These are phyloP conservation scores for Fusarium devonianum DNA, from an alignment of 2,329 filamentous ascomycete species.

Conservation along the genomic window DNA sequence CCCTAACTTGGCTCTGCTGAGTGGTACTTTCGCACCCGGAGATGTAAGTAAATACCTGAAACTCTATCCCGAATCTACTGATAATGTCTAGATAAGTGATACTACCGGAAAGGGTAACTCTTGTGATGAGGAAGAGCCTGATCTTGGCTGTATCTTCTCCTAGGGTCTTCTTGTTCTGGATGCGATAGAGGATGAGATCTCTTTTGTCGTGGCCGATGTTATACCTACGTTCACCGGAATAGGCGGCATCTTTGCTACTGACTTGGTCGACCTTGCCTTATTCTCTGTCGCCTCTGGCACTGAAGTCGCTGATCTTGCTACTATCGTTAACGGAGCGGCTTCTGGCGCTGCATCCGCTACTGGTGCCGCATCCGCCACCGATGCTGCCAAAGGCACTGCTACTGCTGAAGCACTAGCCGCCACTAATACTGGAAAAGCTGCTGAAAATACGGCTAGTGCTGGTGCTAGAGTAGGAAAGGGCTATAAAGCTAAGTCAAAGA, in stretches of 20 bases:
- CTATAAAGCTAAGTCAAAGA: too few species aligned
- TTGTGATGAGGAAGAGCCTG: slow-evolving; percentile 57
- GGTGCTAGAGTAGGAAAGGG: not conserved
- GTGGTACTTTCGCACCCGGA: slow-evolving; percentile 70
- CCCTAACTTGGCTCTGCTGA: slow-evolving; percentile 65
- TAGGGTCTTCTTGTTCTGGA: slow-evolving; percentile 61
- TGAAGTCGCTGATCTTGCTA: slow-evolving; percentile 20
- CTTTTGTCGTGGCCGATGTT: slow-evolving; percentile 54
- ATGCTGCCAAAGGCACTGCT: not conserved
- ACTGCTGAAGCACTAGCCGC: not conserved
- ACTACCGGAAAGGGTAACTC: slow-evolving; percentile 45
- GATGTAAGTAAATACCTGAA: slow-evolving; percentile 49
- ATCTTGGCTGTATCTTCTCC: slow-evolving; percentile 62
- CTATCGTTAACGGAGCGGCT: slow-evolving; percentile 10
- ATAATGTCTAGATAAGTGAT: slow-evolving; percentile 11
- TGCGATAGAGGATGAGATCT: slow-evolving; percentile 59
- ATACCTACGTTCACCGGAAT: slow-evolving; percentile 45
- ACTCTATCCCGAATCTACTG: not conserved
- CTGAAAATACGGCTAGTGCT: not conserved
- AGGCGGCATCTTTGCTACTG: slow-evolving; percentile 37
- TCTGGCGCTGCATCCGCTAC: not conserved
- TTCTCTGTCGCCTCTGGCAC: slow-evolving; percentile 24
- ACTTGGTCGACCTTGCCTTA: slow-evolving; percentile 22
- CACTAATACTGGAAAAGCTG: not conserved
- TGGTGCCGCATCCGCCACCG: not conserved